Evolutionary conservation across 2,329 filamentous ascomycete genomes (phyloP).

Genomic region (Verticillium longisporum): DNA sequence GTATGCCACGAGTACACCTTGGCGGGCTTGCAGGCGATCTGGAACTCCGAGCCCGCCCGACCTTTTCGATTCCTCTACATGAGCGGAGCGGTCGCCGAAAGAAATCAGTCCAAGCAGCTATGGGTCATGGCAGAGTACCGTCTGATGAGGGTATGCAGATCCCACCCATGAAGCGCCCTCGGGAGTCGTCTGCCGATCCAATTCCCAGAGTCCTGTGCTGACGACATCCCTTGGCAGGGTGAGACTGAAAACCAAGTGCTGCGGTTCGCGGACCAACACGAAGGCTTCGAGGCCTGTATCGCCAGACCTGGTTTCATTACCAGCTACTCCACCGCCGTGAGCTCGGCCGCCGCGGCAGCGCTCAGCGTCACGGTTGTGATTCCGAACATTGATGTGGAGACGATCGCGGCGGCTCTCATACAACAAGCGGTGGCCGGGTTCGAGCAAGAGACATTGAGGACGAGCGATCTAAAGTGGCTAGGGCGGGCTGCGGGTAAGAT

Average conservation of each 20-base stretch:
- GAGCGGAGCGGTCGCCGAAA: constrained; percentile 35
- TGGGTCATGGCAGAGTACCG: constrained; percentile 30
- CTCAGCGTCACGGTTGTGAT: constrained; percentile 17
- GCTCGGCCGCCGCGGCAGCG: constrained; percentile 13
- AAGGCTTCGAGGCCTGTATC: constrained; percentile 28
- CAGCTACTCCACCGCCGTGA: neutral
- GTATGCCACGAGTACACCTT: too few relatives aligned
- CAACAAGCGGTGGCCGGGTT: constrained; percentile 37
- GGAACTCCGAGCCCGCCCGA: constrained; percentile 9
- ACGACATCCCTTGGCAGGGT: neutral
- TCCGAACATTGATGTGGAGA: constrained; percentile 24
- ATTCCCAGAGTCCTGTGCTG: neutral
- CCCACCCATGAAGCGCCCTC: neutral
- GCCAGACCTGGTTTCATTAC: constrained; percentile 37
- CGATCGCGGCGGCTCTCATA: constrained; percentile 35
- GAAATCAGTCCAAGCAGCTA: constrained; percentile 37
- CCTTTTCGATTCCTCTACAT: constrained; percentile 38
- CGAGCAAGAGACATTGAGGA: constrained; percentile 35
- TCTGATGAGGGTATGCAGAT: constrained; percentile 35
- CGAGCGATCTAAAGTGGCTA: constrained; percentile 26
- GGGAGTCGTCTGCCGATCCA: too few relatives aligned
- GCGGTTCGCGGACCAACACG: constrained; percentile 28
- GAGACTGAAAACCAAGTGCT: constrained; percentile 34
- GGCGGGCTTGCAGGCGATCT: constrained; percentile 6
- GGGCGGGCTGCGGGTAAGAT: too few relatives aligned